Evolutionary conservation across 2,329 filamentous ascomycete genomes (phyloP).

Genomic region (Metarhizium humberi): DNA sequence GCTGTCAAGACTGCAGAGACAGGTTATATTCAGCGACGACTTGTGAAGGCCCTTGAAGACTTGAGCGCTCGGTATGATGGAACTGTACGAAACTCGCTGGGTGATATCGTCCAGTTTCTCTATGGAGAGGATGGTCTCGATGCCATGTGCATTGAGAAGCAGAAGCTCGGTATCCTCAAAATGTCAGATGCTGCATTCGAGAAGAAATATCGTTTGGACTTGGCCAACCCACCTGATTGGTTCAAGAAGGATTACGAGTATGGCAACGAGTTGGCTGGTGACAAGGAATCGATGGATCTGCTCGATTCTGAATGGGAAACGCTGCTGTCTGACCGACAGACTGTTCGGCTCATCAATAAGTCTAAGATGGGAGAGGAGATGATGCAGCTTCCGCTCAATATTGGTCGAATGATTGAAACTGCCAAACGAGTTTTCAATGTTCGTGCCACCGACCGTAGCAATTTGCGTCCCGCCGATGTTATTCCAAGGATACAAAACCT

Average conservation of each 20-base stretch:
- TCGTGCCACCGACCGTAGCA: slow-evolving; percentile 74
- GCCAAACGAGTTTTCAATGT: slow-evolving; percentile 88
- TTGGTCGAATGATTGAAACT: slow-evolving; percentile 82
- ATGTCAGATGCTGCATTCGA: slow-evolving; percentile 72
- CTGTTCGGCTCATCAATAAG: slow-evolving; percentile 60
- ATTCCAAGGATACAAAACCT: slow-evolving; percentile 70
- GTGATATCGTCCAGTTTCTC: slow-evolving; percentile 93
- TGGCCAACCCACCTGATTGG: slow-evolving; percentile 49
- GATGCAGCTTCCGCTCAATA: slow-evolving; percentile 88
- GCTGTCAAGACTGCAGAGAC: slow-evolving; percentile 99
- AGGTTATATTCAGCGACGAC: slow-evolving; percentile 95
- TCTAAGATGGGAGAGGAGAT: slow-evolving; percentile 68
- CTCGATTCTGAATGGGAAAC: slow-evolving; percentile 84
- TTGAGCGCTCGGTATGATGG: slow-evolving; percentile 97
- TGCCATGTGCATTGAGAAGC: slow-evolving; percentile 86
- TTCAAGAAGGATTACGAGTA: slow-evolving; percentile 58
- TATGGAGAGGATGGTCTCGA: slow-evolving; percentile 97
- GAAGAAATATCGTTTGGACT: slow-evolving; percentile 73
- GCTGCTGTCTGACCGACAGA: slow-evolving; percentile 62
- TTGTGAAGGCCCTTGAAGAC: slow-evolving; percentile 97
- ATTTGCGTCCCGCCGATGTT: slow-evolving; percentile 80
- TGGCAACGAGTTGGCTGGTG: slow-evolving; percentile 75
- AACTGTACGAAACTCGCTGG: slow-evolving; percentile 91
- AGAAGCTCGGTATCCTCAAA: slow-evolving; percentile 78
- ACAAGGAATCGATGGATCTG: slow-evolving; percentile 76